Evolutionary conservation across 2,329 filamentous ascomycete species (phyloP), one percentile per base, ranked within the genome.

Genomic region (Cordyceps farinosa): DNA sequence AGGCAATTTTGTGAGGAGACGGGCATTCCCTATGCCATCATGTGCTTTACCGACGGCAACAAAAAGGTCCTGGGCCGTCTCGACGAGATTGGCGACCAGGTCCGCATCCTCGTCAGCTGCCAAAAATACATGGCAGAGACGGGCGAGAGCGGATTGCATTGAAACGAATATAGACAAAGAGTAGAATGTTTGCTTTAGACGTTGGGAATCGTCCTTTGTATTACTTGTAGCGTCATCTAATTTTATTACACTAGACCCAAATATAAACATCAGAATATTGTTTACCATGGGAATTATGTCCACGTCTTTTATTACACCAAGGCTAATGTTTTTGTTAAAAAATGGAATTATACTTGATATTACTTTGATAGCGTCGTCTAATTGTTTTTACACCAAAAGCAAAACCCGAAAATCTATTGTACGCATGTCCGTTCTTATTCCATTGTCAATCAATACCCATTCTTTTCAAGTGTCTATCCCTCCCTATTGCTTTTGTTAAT

Each of bases 1-100:
- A 81, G 79, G 68, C 82, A 86, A 50, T 90, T 89, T 68, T 89
- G 85, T 71, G 73, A 82, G n/a, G 85, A 89, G 32, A 86, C 85
- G 1, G 79, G 79, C 5, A 86, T 90, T 51, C 83, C 83, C 3
- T 90, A 90, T 75, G 79, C 82, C 8, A 77, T 87, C 42, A 81
- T 85, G 66, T 82, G 80, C 3, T 90, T 90, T 69, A 77, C 82
- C 3, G 83, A 88, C 55, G 85, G 87, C 0, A 90, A 90, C 73
- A 77, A 80, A 64, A 80, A 83, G 67, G 77, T 81, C 1, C 61
- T 81, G 5, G 70, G 73, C 34, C 69, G 78, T 32, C 72, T 89
- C 51, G 79, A 79, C 13, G 85, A 90, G 68, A 80, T 90, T 3
- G 80, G 81, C 22, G 79, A 84, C 66, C 87, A 89, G 75, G 83